A percentile compares a stretch with the other conserved stretches of the same genome.
These are phyloP conservation scores for Epichloe baconii DNA, from an alignment of 2,329 filamentous ascomycete genomes.

Conservation along the genomic window DNA sequence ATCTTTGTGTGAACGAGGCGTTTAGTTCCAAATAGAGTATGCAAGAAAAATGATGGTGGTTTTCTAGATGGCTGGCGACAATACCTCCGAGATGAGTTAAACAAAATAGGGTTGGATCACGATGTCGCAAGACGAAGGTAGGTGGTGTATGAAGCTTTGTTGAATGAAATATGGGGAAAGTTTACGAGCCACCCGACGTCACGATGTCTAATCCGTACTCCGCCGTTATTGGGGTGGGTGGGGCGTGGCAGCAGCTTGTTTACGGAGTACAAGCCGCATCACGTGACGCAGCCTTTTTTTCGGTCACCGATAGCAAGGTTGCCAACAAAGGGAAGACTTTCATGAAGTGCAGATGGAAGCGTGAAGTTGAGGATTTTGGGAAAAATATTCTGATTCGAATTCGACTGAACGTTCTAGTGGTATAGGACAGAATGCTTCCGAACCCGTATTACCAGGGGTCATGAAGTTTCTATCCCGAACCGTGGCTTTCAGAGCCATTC, in stretches of 20 bases:
- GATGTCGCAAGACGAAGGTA: not conserved
- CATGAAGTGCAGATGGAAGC: not conserved
- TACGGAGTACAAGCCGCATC: not conserved
- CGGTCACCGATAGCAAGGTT: not conserved
- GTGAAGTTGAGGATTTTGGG: not conserved
- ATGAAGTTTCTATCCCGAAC: constrained; percentile 19
- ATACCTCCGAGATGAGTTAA: not conserved
- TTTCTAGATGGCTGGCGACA: not conserved
- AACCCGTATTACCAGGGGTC: constrained; percentile 6
- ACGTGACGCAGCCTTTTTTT: constrained; percentile 1
- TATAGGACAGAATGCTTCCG: constrained; percentile 4
- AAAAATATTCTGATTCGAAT: not conserved
- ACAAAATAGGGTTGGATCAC: not conserved
- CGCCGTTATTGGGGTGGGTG: not conserved
- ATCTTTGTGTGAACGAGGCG: constrained; percentile 26
- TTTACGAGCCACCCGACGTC: constrained; percentile 1
- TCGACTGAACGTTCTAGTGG: too few species aligned
- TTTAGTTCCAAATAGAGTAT: not conserved
- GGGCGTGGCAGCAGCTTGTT: not conserved
- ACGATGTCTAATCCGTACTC: not conserved
- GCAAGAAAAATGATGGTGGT: not conserved
- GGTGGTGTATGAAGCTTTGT: not conserved
- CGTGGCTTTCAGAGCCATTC: constrained; percentile 13
- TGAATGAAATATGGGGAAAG: not conserved
- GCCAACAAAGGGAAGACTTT: not conserved